These are phyloP conservation scores for Letharia lupina DNA, from an alignment of 495 filamentous ascomycete genomes.

Conservation along the genomic window DNA sequence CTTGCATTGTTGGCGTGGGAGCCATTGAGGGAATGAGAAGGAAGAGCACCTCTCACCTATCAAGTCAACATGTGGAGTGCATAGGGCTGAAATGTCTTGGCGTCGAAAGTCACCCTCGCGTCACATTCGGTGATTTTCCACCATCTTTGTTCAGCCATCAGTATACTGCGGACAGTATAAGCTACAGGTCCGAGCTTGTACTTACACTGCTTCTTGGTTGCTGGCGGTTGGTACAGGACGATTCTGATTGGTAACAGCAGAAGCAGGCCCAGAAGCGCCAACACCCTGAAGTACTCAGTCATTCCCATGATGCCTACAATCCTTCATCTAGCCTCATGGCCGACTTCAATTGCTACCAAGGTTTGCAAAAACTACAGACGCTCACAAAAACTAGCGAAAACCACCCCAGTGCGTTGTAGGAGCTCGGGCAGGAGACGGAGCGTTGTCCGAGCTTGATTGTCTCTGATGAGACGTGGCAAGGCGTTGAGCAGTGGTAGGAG, in stretches of 20 bases:
- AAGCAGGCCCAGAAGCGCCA: no score
- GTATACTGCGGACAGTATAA: no score
- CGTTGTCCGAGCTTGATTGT: not conserved
- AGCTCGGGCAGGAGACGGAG: not conserved
- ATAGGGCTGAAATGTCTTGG: not conserved
- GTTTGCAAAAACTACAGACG: not conserved
- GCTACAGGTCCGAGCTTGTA: no score
- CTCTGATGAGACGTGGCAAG: not conserved
- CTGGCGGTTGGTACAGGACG: no score
- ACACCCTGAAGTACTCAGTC: not conserved
- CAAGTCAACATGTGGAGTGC: not conserved
- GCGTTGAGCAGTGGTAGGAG: not conserved
- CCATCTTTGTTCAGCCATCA: no score
- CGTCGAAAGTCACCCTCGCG: no score
- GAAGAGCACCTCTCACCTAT: not conserved
- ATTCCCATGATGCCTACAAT: not conserved
- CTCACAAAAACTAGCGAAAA: not conserved
- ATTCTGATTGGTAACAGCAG: no score
- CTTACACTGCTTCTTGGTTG: no score
- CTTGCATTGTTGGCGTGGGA: constrained; percentile 7
- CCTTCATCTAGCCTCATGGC: not conserved
- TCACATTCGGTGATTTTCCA: no score
- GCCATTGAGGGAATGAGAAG: not conserved
- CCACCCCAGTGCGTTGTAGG: not conserved
- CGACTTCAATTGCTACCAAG: not conserved